Conservation (phyloP, 306 rosid species). For the Vigna hirtella region DNA sequence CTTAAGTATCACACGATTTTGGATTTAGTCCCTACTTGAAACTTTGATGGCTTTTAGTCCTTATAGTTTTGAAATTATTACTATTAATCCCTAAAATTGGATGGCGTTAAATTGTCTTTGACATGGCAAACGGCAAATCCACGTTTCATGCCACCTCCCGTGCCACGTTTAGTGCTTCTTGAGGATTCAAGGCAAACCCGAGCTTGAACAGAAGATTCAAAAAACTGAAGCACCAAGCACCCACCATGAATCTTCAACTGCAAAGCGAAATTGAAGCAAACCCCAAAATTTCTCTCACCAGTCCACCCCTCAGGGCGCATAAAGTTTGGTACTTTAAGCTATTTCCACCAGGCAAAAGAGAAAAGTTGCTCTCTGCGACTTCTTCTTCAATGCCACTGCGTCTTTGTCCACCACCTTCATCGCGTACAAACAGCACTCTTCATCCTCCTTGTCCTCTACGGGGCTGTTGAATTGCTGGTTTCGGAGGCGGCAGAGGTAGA, state of each 20-base stretch:
- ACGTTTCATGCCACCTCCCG: too few species aligned
- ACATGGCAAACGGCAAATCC: too few species aligned
- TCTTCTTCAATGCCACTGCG: conserved; percentile 81
- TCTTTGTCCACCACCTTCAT: conserved; percentile 97
- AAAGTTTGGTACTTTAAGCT: conserved; percentile 53
- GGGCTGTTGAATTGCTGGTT: conserved; percentile 9
- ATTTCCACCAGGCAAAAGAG: conserved; percentile 29
- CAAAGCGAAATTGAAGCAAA: conserved; percentile 40
- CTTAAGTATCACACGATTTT: too few species aligned
- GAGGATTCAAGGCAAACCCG: conserved; percentile 48
- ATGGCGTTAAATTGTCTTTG: too few species aligned
- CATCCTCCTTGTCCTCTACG: conserved; percentile 28
- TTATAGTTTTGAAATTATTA: too few species aligned
- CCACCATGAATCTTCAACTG: conserved; percentile 41
- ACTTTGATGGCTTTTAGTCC: too few species aligned
- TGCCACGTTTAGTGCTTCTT: background rate
- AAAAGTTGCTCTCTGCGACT: conserved; percentile 71
- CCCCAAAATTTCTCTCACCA: conserved; percentile 41
- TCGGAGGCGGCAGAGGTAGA: conserved; percentile 77
- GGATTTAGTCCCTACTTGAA: too few species aligned
- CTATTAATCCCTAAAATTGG: too few species aligned
- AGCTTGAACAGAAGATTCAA: conserved; percentile 54
- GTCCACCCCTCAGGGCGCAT: conserved; percentile 43
- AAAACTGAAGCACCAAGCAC: conserved; percentile 51
- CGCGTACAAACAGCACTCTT: conserved; percentile 61